Conservation (phyloP, 2,329 filamentous ascomycete genomes). For the Exserohilum rostratum region DNA sequence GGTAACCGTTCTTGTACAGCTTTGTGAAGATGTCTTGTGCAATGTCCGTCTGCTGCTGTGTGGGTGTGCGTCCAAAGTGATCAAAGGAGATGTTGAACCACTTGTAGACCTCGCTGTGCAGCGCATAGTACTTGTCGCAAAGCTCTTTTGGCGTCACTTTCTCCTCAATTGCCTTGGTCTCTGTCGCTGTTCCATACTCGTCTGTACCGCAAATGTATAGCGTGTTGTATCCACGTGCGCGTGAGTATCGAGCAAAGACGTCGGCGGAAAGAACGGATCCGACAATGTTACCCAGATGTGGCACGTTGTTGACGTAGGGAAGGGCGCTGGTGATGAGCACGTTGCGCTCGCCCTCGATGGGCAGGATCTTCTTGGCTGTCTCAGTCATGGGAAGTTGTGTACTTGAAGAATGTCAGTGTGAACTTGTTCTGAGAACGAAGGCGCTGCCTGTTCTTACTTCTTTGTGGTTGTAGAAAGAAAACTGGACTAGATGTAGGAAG, state of each 20-base stretch:
- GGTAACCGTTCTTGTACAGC: conserved; percentile 85
- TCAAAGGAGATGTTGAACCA: conserved; percentile 97
- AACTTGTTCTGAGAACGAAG: too few relatives aligned
- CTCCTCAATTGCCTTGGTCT: conserved; percentile 93
- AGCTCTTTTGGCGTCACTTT: conserved; percentile 80
- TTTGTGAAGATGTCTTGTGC: conserved; percentile 88
- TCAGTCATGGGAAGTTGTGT: conserved; percentile 30
- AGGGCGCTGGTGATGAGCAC: conserved; percentile 90
- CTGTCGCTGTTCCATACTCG: conserved; percentile 94
- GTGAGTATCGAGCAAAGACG: conserved; percentile 76
- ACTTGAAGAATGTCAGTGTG: neutral
- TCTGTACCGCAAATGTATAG: conserved; percentile 88
- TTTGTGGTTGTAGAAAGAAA: neutral
- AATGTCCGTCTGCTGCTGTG: conserved; percentile 86
- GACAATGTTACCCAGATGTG: conserved; percentile 69
- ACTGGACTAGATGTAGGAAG: neutral
- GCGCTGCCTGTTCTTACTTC: neutral
- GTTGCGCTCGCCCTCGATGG: conserved; percentile 71
- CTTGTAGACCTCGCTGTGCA: conserved; percentile 89
- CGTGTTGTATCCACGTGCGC: conserved; percentile 77
- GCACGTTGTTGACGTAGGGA: conserved; percentile 77
- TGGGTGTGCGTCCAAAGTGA: conserved; percentile 92
- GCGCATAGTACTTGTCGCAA: conserved; percentile 89
- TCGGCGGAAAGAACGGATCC: conserved; percentile 78
- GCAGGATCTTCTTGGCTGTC: conserved; percentile 54